Evolutionary conservation across 2,329 filamentous ascomycete species (phyloP), one percentile per base, ranked within the genome.

Genomic region (Curvularia eragrostidis): DNA sequence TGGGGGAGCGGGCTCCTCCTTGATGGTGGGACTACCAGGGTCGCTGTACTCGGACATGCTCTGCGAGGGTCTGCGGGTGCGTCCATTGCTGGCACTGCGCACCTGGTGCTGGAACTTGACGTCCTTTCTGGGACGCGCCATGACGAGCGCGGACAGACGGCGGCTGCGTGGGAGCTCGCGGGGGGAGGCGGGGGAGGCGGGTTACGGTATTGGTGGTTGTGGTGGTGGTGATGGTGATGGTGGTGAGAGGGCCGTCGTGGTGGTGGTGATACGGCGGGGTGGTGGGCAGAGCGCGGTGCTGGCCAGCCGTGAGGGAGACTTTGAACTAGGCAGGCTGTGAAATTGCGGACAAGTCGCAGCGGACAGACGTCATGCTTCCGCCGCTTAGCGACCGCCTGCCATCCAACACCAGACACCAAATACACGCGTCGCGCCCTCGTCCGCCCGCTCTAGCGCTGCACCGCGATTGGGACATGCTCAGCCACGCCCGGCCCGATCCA

Each of bases 41-140:
- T 81, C 88, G 73, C 87, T 90, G 69, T 83, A 83, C 65, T 91
- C 89, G 66, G 89, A 90, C 77, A 91, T 87, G 82, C 88, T 91
- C 56, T 85, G 84, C 68, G 89, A 87, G 66, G 87, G 83, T 49
- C 86, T 83, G 12, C 89, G 75, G 38, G 67, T 83, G 59, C 85
- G 84, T 64, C 75, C 72, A 67, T 80, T 80, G 74, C 80, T 82
- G 58, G 64, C 69, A 21, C 69, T 82, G 59, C 81, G 79, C 34
- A 24, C 39, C 39, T 57, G 57, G 70, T 85, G 83, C 62, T 82
- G 81, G 74, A 88, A 88, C 75, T 86, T 83, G 73, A 88, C 85
- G 75, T 84, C 83, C 71, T 83, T 83, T 71, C 83, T 81, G 57
- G 84, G 78, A 48, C 68, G 70, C 61, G 74, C 66, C 74, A 77